Base-by-base conservation (phyloP, 192 early-diverging fungal species). In the Paraglomus occultum region DNA sequence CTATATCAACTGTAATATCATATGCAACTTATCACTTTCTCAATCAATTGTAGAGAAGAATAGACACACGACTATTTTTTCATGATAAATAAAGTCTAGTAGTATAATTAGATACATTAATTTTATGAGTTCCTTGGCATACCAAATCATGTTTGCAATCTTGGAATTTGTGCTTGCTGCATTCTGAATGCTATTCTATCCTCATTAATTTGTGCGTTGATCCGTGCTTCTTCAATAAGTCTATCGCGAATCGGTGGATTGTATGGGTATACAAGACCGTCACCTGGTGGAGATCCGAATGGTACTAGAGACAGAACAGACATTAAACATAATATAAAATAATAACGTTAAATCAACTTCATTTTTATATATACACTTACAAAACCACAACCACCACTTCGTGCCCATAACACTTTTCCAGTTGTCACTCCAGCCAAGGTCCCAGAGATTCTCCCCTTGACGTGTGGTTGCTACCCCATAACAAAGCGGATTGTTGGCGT, bases 391-490 rank as follows among this genome's bases (percentile, higher is more conserved):
- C 73, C 77, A 76, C 73, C 74, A 75, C 17, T 76, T 73, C 2
- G 43, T 38, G 15, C 80, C 83, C 83, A 84, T 84, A 47, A 82
- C 75, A n/a, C 74, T 71, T 53, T 72, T 77, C 80, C 80, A 84
- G 51, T 82, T 84, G 17, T 67, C 55, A 23, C 59, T 60, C 64
- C 69, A 74, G n/a, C 78, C 78, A 18, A 79, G 71, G 55, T 82
- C 67, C 69, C 76, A 84, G 7, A 84, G 20, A 39, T 80, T 71
- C 52, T 79, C 73, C 8, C 80, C 83, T 11, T 53, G 59, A 38
- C 70, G 59, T 8, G 74, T 53, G 46, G 66, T 71, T 42, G 75
- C 63, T 9, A 81, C 71, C 7, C 62, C 72, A 49, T 77, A 75
- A 4, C 58, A 67, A 38, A 67, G 55, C 45, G 9, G 68, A 59